phyloP scores from a whole-genome alignment of 1,284 basidiomycete genomes.

The Heterobasidion parviporum region DNA sequence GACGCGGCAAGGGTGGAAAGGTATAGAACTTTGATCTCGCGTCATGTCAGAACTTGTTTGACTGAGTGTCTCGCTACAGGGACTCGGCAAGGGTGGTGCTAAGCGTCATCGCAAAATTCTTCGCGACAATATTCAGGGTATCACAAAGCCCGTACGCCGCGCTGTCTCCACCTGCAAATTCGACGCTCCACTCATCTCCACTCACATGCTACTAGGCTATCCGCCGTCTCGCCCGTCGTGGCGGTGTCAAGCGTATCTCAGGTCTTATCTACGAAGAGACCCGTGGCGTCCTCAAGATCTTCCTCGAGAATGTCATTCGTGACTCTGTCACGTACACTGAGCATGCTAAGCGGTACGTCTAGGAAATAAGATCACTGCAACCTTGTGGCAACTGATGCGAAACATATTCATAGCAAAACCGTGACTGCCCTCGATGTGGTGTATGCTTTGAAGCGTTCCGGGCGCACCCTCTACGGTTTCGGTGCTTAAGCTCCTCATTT shows the following conservation, averaged over 20 bases:
- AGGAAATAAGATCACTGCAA: neutral
- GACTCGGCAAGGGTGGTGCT: conserved; percentile 61
- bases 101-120: conserved; percentile 67
- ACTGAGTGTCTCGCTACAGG: conserved; percentile 24
- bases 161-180: neutral
- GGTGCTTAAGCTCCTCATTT: conserved; percentile 36
- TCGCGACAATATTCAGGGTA: conserved; percentile 71
- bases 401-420: conserved; percentile 48
- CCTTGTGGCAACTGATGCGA: neutral
- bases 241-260: conserved; percentile 79
- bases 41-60: neutral
- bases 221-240: conserved; percentile 77
- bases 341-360: conserved; percentile 66
- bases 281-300: conserved; percentile 79
- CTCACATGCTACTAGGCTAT: conserved; percentile 41
- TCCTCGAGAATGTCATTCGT: conserved; percentile 70
- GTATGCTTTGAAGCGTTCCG: conserved; percentile 78
- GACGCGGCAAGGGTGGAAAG: conserved; percentile 35
- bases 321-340: conserved; percentile 88
- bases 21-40: conserved; percentile 9
- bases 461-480: conserved; percentile 75
- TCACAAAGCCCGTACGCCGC: conserved; percentile 35
- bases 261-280: conserved; percentile 78
- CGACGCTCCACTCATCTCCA: neutral
- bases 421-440: conserved; percentile 77